Conservation (phyloP, 192 early-diverging fungal genomes). For the Hyaloraphidium curvatum region DNA sequence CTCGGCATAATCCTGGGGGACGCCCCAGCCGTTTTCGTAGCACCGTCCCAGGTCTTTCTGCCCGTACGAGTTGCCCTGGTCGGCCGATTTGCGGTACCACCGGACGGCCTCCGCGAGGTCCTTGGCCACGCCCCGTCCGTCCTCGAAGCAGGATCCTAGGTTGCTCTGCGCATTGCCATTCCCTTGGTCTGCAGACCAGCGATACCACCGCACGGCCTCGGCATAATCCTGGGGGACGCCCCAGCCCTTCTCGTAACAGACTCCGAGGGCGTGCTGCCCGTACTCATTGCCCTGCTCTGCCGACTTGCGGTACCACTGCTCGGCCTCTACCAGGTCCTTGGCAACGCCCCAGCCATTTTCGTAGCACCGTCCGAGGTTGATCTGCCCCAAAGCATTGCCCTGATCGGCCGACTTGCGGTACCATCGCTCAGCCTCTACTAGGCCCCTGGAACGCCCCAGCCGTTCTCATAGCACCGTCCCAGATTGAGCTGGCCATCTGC, state of each 20-base stretch:
- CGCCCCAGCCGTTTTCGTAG: conserved; percentile 13
- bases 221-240: conserved; percentile 7
- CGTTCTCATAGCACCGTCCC: too few relatives aligned
- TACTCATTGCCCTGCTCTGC: conserved; percentile 9
- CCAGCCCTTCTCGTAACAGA: conserved; percentile 13
- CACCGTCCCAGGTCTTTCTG: conserved; percentile 15
- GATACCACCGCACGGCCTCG: conserved; percentile 6
- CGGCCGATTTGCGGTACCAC: conserved; percentile 7
- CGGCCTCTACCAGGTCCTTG: conserved; percentile 11
- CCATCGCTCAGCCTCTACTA: conserved; percentile 3
- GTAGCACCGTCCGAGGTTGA: conserved; percentile 16
- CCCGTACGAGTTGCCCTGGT: conserved; percentile 7
- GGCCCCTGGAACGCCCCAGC: conserved; percentile 1
- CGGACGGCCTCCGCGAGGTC: conserved; percentile 3
- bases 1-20: conserved; percentile 4
- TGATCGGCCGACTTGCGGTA: conserved; percentile 8
- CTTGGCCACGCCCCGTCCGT: conserved; percentile 10
- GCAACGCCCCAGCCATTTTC: conserved; percentile 13
- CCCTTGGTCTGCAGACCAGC: conserved; percentile 7
- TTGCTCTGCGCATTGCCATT: conserved; percentile 10
- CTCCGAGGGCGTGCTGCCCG: conserved; percentile 9
- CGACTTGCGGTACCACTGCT: conserved; percentile 13
- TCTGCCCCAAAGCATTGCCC: conserved; percentile 6
- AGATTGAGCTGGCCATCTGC: conserved; percentile 10
- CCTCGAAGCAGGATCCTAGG: conserved; percentile 13